Base-by-base conservation (phyloP, 306 rosid species). In the Inga leiocalycina region DNA sequence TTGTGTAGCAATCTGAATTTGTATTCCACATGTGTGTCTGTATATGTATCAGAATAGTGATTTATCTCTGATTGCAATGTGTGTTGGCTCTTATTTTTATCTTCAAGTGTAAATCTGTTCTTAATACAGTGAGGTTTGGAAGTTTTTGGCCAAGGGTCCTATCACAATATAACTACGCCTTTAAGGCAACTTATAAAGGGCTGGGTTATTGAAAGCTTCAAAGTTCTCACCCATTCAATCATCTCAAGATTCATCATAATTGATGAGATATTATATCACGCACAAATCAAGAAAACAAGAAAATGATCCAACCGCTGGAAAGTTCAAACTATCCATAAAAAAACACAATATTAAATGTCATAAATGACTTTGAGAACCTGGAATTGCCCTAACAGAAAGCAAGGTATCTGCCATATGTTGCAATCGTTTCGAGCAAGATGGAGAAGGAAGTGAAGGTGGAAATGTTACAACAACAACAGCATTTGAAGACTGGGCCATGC, bases 361-460 rank as follows among this genome's bases (percentile, higher is more conserved):
- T 82, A 71, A 56, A 59, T 76, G 80, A 85, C 20, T 73, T 35
- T 39, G 8, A 3, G 75, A 87, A 95, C 97, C 99, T 88, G 98
- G 99, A 77, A 93, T 86, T 84, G 97, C 94, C 88, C 64, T 87
- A 61, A 93, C 94, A 34, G 93, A 93, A 49, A 95, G 95, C 84
- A 95, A 90, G 71, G 94, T 92, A 83, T 93, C 97, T 3, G 98
- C 97, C 94, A 93, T 90, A 84, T 93, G 98, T 78, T 95, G 98
- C 93, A 91, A 92, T 86, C 97, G 83, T 84, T 85, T 92, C 64
- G 95, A 92, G 79, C 88, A 83, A 14, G 94, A 92, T 34, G 88
- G 85, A 71, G 88, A 91, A 74, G 89, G 88, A 90, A 92, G 91
- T 59, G 89, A 91, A 75, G 95, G 89, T 16, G 94, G 90, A 84